These are phyloP conservation scores for Fusarium lateritium DNA, from an alignment of 2,329 filamentous ascomycete genomes.

Conservation along the genomic window DNA sequence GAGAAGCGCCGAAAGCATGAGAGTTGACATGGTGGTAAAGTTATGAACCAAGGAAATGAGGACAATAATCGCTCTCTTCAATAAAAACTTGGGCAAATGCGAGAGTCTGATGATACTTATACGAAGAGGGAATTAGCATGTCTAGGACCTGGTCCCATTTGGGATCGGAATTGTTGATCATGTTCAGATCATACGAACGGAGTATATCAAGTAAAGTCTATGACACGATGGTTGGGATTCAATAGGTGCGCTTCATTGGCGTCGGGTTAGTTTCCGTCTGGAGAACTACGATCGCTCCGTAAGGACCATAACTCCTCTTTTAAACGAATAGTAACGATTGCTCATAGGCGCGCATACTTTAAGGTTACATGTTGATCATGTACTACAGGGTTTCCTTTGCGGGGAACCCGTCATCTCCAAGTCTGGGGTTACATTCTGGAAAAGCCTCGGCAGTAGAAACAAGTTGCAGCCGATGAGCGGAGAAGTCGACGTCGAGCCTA, in stretches of 20 bases:
- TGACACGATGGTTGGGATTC: background rate
- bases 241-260: slow-evolving; percentile 4
- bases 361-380: slow-evolving; percentile 4
- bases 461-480: background rate
- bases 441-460: background rate
- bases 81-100: no score
- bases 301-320: no score
- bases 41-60: no score
- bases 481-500: background rate
- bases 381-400: background rate
- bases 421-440: background rate
- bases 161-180: background rate
- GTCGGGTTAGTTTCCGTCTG: background rate
- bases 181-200: background rate
- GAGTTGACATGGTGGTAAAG: slow-evolving; percentile 14
- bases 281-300: background rate
- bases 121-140: background rate
- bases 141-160: background rate
- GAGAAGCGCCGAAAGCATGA: slow-evolving; percentile 20
- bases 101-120: background rate
- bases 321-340: background rate
- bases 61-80: no score
- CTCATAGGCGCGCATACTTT: slow-evolving; percentile 13
- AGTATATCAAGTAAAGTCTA: background rate
- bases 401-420: slow-evolving; percentile 5